Evolutionary conservation across 2,329 filamentous ascomycete species (phyloP).

Genomic region (Aureobasidium namibiae): DNA sequence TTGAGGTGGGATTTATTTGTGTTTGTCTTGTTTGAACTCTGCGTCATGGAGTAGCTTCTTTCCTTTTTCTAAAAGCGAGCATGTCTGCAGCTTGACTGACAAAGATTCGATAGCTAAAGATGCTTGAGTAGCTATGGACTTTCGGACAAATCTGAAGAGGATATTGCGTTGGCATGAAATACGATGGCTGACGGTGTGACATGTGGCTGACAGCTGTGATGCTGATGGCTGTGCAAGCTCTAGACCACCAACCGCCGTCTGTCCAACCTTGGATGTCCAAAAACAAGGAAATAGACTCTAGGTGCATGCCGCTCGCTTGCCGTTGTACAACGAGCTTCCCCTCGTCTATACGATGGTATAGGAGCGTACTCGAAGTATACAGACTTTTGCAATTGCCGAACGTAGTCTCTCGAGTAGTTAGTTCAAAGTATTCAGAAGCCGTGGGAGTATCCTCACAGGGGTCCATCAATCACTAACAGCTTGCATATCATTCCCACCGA

Average conservation of each 20-base stretch:
- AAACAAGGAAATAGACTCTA: background rate
- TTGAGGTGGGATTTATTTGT: background rate
- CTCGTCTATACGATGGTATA: too few relatives aligned
- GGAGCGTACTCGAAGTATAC: too few relatives aligned
- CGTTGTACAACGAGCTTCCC: background rate
- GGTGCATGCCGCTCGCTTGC: background rate
- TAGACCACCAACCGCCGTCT: background rate
- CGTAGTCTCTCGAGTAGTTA: too few relatives aligned
- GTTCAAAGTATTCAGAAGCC: too few relatives aligned
- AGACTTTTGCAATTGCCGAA: too few relatives aligned
- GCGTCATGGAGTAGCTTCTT: background rate
- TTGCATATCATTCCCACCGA: background rate
- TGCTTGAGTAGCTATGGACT: background rate
- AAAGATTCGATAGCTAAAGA: background rate
- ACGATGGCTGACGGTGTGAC: background rate
- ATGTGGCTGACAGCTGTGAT: background rate
- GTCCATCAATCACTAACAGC: background rate
- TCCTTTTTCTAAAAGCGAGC: background rate
- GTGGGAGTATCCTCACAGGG: too few relatives aligned
- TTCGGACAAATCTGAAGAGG: background rate
- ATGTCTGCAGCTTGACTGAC: background rate
- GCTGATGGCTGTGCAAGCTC: background rate
- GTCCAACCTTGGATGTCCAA: background rate
- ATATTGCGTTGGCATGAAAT: background rate
- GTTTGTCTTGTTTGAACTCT: constrained; percentile 7